Conservation (phyloP, 768 basidiomycete genomes). For the Favolaschia claudopus region DNA sequence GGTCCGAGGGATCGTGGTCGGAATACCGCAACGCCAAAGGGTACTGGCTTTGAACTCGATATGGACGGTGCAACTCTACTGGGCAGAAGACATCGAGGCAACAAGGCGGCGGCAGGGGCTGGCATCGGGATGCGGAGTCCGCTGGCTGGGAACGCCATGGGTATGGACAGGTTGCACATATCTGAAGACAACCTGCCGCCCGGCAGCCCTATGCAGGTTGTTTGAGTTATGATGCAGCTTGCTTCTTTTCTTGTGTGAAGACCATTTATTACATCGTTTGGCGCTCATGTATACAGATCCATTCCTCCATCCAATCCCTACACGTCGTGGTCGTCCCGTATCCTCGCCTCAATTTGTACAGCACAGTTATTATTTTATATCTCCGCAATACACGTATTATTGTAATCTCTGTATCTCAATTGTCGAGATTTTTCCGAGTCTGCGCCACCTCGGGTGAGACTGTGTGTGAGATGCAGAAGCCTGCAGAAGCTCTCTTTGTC, state of each 20-base stretch:
- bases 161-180: slow-evolving; percentile 35
- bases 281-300: too few relatives aligned
- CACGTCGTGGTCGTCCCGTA: slow-evolving; percentile 5
- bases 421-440: neutral
- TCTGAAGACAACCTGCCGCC: slow-evolving; percentile 26
- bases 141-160: slow-evolving; percentile 38
- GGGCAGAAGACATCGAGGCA: slow-evolving; percentile 67
- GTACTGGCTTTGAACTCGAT: slow-evolving; percentile 79
- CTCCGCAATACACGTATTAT: slow-evolving; percentile 23
- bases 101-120: slow-evolving; percentile 26
- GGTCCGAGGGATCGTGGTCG: slow-evolving; percentile 32
- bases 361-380: slow-evolving; percentile 23
- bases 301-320: too few relatives aligned
- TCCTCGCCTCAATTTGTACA: neutral
- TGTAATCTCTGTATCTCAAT: neutral
- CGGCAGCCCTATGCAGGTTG: slow-evolving; percentile 35
- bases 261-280: neutral
- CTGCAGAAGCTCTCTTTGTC: too few relatives aligned
- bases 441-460: neutral
- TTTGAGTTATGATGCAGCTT: neutral
- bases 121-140: slow-evolving; percentile 41
- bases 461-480: neutral
- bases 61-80: slow-evolving; percentile 87
- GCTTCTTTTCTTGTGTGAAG: neutral
- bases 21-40: slow-evolving; percentile 9